Evolutionary conservation across 2,329 filamentous ascomycete genomes (phyloP).

Genomic region (Pseudopithomyces maydicus): DNA sequence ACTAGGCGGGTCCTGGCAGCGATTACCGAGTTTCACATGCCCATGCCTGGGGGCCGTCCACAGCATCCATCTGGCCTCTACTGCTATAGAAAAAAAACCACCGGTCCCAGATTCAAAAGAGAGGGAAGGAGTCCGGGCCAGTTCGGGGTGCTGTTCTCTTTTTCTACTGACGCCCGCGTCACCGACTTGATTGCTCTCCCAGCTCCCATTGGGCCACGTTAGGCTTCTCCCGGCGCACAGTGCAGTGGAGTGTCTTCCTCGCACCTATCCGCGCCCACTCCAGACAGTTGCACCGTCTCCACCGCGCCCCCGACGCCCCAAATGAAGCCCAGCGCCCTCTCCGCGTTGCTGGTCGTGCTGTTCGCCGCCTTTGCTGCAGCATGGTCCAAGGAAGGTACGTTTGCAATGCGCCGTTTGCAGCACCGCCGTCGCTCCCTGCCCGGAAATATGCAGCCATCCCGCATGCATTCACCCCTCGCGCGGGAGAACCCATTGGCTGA

Average conservation of each 20-base stretch:
- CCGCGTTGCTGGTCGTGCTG: slow-evolving; percentile 71
- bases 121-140: not conserved
- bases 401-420: slow-evolving; percentile 12
- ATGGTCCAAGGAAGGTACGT: slow-evolving; percentile 82
- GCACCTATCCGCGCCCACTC: slow-evolving; percentile 26
- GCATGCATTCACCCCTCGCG: slow-evolving; percentile 18
- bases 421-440: not conserved
- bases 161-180: slow-evolving; percentile 3
- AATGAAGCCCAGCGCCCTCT: slow-evolving; percentile 71
- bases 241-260: slow-evolving; percentile 28
- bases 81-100: not conserved
- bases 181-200: not conserved
- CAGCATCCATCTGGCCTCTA: slow-evolving; percentile 7
- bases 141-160: slow-evolving; percentile 3
- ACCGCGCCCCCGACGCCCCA: slow-evolving; percentile 35
- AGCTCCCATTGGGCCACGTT: slow-evolving; percentile 34
- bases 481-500: slow-evolving; percentile 20
- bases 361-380: slow-evolving; percentile 73
- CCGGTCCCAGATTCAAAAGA: not conserved
- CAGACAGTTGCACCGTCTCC: slow-evolving; percentile 17
- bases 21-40: slow-evolving; percentile 8
- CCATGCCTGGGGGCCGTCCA: not conserved
- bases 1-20: slow-evolving; percentile 3
- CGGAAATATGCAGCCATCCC: not conserved
- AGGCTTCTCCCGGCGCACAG: slow-evolving; percentile 29